Conservation (phyloP, 345 rosid species). For the Kandelia obovata region DNA sequence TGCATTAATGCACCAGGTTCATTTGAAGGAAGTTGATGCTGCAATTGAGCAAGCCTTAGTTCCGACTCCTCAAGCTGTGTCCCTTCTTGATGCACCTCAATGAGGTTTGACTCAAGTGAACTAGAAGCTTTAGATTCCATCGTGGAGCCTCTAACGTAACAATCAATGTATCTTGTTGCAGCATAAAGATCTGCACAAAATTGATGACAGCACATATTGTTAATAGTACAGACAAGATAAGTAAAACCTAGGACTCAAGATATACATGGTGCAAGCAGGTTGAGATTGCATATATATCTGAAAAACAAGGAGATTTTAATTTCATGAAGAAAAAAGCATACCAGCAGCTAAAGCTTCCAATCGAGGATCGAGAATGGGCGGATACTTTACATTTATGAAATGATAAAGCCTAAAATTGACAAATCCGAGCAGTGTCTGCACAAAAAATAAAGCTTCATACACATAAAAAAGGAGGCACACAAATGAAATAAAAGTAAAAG, state of each 20-base stretch:
- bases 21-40: constrained; percentile 86
- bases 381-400: constrained; percentile 74
- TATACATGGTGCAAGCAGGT: too few relatives aligned
- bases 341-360: constrained; percentile 95
- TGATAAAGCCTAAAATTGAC: constrained; percentile 78
- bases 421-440: constrained; percentile 89
- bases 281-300: too few relatives aligned
- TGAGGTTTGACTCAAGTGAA: constrained; percentile 43
- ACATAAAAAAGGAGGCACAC: neutral
- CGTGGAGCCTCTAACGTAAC: constrained; percentile 35
- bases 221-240: neutral
- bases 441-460: constrained; percentile 15
- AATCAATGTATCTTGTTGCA: constrained; percentile 68
- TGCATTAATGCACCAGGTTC: constrained; percentile 95
- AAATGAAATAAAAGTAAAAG: too few relatives aligned
- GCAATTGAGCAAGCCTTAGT: constrained; percentile 89
- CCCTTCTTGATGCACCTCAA: constrained; percentile 28
- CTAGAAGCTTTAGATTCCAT: constrained; percentile 26
- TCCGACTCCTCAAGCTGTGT: constrained; percentile 55
- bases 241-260: neutral
- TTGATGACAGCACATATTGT: neutral
- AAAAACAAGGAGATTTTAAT: neutral
- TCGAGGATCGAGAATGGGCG: constrained; percentile 82
- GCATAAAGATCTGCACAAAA: constrained; percentile 81
- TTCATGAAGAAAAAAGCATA: constrained; percentile 20